Evolutionary conservation across 768 basidiomycete species (phyloP), one percentile per base, ranked within the genome.

Genomic region (Leccinum longicurvipes): DNA sequence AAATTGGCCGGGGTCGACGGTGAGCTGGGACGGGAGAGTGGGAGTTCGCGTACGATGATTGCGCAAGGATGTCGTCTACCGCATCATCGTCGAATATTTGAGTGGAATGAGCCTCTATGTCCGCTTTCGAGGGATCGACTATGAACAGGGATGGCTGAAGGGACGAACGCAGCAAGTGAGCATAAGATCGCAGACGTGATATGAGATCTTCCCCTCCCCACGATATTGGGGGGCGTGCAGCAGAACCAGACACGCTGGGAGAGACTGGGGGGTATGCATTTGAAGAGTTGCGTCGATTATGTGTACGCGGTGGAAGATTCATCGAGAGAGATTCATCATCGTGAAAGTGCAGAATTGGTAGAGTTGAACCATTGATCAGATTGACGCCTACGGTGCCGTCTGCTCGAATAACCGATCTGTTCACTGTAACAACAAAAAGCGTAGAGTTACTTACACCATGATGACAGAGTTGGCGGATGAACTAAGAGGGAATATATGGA

Each of bases 241-340:
- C 74, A 1, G 79, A 73, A 17, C 77, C 68, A 23, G 77, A 73
- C 24, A 68, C 72, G 32, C 77, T 72, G 25, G 79, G 73, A 27
- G 86, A 79, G 15, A 80, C 79, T 1, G 86, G 82, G 50, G 89
- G 87, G 62, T 89, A 91, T 12, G 83, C 75, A 19, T 76, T 81
- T 3, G 78, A 72, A 50, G 74, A 74, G 55, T 65, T 71, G 29
- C 60, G 71, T 50, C 61, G 68, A 51, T 59, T 69, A 64, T 64
- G 79, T 29, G 52, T 12, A 64, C 55, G 84, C 60, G 67, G 66
- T 11, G 71, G 66, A 51, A 83, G 70, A 3, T 82, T 82, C 67
- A 85, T 84, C 4, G 93, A 94, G 29, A 82, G 82, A 0, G 93
- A 95, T 70, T 98, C 95, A 63, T 98, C 95, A 67, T 98, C 97